These are phyloP conservation scores for Pelagophyceae sp. DNA, from an alignment of 352 stramenopile genomes.

Conservation along the genomic window DNA sequence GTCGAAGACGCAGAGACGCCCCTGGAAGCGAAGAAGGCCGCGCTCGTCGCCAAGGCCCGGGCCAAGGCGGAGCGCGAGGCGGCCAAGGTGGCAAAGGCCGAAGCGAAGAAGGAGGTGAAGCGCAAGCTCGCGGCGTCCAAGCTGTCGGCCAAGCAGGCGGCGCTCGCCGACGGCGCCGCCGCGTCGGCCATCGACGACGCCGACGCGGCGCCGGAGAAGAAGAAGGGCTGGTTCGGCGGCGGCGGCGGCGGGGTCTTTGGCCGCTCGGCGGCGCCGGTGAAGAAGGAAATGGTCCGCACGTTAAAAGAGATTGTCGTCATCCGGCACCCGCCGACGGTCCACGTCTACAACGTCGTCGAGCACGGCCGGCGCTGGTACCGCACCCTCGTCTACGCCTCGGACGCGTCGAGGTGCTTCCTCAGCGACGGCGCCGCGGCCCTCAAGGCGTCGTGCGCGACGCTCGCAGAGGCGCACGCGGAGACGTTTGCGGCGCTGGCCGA, in stretches of 20 bases:
- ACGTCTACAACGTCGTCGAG: slow-evolving; percentile 94
- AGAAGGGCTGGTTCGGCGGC: neutral
- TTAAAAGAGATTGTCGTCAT: slow-evolving; percentile 97
- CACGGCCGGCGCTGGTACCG: slow-evolving; percentile 89
- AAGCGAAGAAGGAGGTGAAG: slow-evolving; percentile 21
- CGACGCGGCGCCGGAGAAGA: slow-evolving; percentile 35
- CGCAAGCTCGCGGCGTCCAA: neutral
- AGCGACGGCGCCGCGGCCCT: neutral
- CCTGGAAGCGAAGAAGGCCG: slow-evolving; percentile 43
- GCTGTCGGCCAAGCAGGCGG: neutral
- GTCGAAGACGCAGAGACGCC: slow-evolving; percentile 44
- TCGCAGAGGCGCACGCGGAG: slow-evolving; percentile 14
- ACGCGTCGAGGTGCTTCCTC: slow-evolving; percentile 81
- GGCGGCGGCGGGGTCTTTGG: neutral
- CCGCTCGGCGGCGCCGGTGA: slow-evolving; percentile 11
- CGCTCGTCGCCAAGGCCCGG: slow-evolving; percentile 32
- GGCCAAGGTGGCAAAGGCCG: neutral
- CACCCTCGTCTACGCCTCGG: slow-evolving; percentile 93
- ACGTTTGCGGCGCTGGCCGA: slow-evolving; percentile 44
- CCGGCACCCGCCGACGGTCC: slow-evolving; percentile 75
- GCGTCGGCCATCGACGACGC: slow-evolving; percentile 31
- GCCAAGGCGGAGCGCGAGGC: neutral
- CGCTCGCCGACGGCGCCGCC: neutral
- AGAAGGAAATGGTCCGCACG: slow-evolving; percentile 57
- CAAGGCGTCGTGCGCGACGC: neutral